phyloP scores from a whole-genome alignment of 495 filamentous ascomycete species.

The Hypoxylon fragiforme region DNA sequence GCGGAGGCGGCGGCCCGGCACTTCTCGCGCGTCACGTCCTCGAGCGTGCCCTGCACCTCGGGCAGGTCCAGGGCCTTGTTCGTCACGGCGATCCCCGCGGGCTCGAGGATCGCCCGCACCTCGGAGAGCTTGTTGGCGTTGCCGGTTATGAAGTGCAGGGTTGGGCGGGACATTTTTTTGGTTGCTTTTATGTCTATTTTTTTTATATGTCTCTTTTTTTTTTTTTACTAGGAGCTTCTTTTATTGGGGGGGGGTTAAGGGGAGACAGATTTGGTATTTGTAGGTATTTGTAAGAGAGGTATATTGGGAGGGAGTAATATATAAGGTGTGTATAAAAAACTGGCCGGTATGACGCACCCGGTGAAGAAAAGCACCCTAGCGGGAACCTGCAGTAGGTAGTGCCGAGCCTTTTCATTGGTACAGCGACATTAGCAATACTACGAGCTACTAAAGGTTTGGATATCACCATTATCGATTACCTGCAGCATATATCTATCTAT shows the following conservation, averaged over 20 bases:
- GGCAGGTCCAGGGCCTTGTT: slow-evolving; percentile 76
- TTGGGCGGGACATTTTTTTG: no score
- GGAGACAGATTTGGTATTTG: no score
- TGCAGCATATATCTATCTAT: no score
- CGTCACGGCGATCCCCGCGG: slow-evolving; percentile 66
- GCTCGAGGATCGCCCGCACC: slow-evolving; percentile 81
- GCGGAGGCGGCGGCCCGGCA: slow-evolving; percentile 73
- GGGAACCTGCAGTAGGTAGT: slow-evolving; percentile 9
- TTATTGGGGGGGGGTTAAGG: not conserved
- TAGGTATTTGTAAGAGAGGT: no score
- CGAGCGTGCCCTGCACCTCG: slow-evolving; percentile 90
- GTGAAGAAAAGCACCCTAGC: not conserved
- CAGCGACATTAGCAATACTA: not conserved
- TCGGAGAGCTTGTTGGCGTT: slow-evolving; percentile 92
- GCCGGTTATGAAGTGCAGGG: slow-evolving; percentile 91
- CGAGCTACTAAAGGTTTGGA: no score
- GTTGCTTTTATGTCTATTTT: slow-evolving; percentile 12
- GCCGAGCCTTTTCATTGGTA: slow-evolving; percentile 7
- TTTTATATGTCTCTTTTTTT: not conserved
- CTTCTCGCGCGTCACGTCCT: slow-evolving; percentile 89
- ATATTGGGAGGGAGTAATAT: no score
- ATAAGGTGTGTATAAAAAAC: slow-evolving; percentile 1
- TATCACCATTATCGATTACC: no score
- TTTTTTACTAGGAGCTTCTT: not conserved
- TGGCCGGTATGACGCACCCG: slow-evolving; percentile 30